Percentiles rank a stretch among this genome's conserved stretches.
Conservation (phyloP, 176 grass and related monocot genomes). For the Areca catechu region DNA sequence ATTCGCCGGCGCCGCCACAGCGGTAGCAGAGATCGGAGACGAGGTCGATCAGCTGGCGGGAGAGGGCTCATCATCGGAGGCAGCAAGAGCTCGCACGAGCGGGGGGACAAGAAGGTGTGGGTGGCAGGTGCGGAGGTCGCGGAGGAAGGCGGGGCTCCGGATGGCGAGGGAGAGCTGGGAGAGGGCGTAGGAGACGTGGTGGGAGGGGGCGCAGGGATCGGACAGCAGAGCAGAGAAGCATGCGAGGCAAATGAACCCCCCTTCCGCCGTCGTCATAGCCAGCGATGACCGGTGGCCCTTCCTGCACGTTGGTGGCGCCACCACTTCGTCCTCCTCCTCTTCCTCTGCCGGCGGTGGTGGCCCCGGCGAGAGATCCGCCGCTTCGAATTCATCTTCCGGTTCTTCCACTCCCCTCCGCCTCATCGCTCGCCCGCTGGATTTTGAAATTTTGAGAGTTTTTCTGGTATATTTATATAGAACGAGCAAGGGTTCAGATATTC, state of each 20-base stretch:
- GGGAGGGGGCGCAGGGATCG: constrained; percentile 38
- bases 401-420: too few species aligned
- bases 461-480: too few species aligned
- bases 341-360: not conserved
- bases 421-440: too few species aligned
- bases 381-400: constrained; percentile 2
- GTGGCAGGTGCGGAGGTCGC: constrained; percentile 34
- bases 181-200: constrained; percentile 83
- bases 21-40: constrained; percentile 35
- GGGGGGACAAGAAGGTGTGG: constrained; percentile 53
- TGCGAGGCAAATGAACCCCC: constrained; percentile 56
- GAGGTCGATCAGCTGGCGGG: constrained; percentile 44
- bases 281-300: constrained; percentile 64
- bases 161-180: constrained; percentile 69
- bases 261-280: constrained; percentile 37
- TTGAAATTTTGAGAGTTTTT: too few species aligned
- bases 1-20: not conserved
- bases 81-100: constrained; percentile 43
- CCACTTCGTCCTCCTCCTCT: constrained; percentile 3
- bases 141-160: constrained; percentile 7
- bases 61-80: constrained; percentile 47
- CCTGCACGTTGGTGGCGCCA: constrained; percentile 27
- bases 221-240: constrained; percentile 60
- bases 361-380: constrained; percentile 9
- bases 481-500: too few species aligned